Evolutionary conservation across 441 rosid species (phyloP), one percentile per base, ranked within the genome.

Genomic region (Eutrema salsugineum): DNA sequence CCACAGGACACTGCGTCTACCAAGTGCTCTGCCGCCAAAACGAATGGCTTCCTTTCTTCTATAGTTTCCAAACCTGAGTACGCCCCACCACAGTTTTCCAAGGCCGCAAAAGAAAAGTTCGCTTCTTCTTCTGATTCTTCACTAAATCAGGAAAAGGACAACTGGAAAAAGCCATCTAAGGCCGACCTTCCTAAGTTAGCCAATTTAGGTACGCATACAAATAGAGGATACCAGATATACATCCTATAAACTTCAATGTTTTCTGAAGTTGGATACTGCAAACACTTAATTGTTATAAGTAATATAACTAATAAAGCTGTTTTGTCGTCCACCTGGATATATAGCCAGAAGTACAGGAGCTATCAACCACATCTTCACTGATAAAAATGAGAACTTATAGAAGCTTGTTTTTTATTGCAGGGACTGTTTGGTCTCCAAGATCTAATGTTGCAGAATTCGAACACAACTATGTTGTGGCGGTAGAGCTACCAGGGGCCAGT

Each of bases 401-500:
- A 43, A 75, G 32, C 39, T 39, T 32, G 16, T 17, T 44, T 5
- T 50, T 7, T 58, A 54, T 51, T 56, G 77, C 79, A 93, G 98
- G 85, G 62, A 69, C 5, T 46, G 79, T 73, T 61, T 80, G 90
- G 96, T 83, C 86, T 22, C 96, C 98, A 6, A 85, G 79, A 77
- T 87, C 85, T 77, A 85, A 84, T 70, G 86, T 91, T 40, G 86
- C 72, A 30, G 97, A 86, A 81, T 79, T 77, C 22, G 78, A 77
- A 62, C 54, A 63, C 27, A 77, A 68, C 54, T 89, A 86, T 75
- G 63, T 88, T 63, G 55, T 93, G 44, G 87, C 82, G 9, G 46
- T 89, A 33, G 96, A 91, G 79, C 74, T 93, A 74, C 96, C 98
- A n/a, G 98, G 97, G 8, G 97, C 81, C 36, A 63, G 72, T 50